Evolutionary conservation across 2,329 filamentous ascomycete genomes (phyloP).

Genomic region (Passalora sequoiae): DNA sequence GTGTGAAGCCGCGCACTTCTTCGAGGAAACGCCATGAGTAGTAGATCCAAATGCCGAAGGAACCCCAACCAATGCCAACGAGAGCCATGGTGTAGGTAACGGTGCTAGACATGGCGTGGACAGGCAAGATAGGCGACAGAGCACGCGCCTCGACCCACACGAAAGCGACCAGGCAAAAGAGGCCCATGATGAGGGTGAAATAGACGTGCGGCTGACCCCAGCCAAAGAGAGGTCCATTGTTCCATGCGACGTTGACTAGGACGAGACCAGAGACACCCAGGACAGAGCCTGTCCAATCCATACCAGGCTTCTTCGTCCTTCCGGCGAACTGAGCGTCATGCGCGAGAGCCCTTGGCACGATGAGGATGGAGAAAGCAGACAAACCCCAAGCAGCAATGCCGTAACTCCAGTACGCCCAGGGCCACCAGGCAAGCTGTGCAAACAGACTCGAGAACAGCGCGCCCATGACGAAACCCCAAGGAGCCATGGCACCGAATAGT

Average conservation of each 20-base stretch:
- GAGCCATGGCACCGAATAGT: constrained; percentile 36
- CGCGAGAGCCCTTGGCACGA: constrained; percentile 25
- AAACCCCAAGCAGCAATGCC: constrained; percentile 26
- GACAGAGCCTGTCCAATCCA: constrained; percentile 28
- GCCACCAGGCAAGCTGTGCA: constrained; percentile 32
- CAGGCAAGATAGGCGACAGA: constrained; percentile 24
- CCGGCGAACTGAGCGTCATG: constrained; percentile 19
- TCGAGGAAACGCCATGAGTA: constrained; percentile 34
- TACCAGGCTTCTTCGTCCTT: constrained; percentile 11
- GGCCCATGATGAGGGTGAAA: constrained; percentile 28
- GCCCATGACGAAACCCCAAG: constrained; percentile 35
- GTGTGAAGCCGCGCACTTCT: constrained; percentile 30
- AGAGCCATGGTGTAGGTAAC: constrained; percentile 28
- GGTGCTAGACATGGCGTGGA: constrained; percentile 24
- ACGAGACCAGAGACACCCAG: constrained; percentile 31
- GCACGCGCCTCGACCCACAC: constrained; percentile 29
- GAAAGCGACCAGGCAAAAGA: constrained; percentile 28
- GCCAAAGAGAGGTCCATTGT: constrained; percentile 32
- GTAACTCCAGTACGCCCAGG: constrained; percentile 33
- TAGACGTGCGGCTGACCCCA: constrained; percentile 30
- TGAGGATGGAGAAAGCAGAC: constrained; percentile 22
- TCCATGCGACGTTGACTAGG: constrained; percentile 32
- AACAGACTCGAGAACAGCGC: constrained; percentile 34
- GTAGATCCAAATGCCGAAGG: constrained; percentile 34
- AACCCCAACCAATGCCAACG: constrained; percentile 30